A percentile compares a stretch with the other conserved stretches of the same genome.
phyloP scores from a whole-genome alignment of 345 rosid species.

The Ceriops zippeliana region DNA sequence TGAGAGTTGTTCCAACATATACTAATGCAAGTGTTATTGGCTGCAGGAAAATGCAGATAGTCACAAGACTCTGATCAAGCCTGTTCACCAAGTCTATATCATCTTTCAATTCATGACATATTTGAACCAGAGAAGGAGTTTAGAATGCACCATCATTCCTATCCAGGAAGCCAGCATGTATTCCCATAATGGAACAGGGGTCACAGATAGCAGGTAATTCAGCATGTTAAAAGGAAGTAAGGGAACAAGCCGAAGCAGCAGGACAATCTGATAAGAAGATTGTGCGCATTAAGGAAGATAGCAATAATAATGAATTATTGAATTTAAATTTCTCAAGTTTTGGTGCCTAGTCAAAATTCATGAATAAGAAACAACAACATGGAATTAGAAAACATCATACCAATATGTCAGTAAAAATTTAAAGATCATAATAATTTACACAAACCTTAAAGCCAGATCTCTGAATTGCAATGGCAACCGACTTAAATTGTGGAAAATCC shows the following conservation, averaged over 20 bases:
- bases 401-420: too few species aligned
- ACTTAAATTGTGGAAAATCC: conserved; percentile 90
- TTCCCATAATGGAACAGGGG: conserved; percentile 68
- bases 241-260: conserved; percentile 97
- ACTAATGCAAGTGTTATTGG: conserved; percentile 92
- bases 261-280: conserved; percentile 53
- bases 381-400: background rate
- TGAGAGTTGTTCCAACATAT: conserved; percentile 88
- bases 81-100: background rate
- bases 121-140: background rate
- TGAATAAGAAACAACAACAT: background rate
- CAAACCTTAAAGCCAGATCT: conserved; percentile 97
- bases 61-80: background rate
- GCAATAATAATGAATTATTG: background rate
- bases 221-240: conserved; percentile 88
- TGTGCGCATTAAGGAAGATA: conserved; percentile 8
- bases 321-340: background rate
- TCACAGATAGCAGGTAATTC: conserved; percentile 94
- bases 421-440: conserved; percentile 4
- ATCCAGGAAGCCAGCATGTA: conserved; percentile 97
- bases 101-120: background rate
- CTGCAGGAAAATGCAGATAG: conserved; percentile 44
- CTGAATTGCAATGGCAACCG: conserved; percentile 77
- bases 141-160: conserved; percentile 86
- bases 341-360: background rate